These are phyloP conservation scores for Diaporthe destruens DNA, from an alignment of 2,329 filamentous ascomycete genomes.

Conservation along the genomic window DNA sequence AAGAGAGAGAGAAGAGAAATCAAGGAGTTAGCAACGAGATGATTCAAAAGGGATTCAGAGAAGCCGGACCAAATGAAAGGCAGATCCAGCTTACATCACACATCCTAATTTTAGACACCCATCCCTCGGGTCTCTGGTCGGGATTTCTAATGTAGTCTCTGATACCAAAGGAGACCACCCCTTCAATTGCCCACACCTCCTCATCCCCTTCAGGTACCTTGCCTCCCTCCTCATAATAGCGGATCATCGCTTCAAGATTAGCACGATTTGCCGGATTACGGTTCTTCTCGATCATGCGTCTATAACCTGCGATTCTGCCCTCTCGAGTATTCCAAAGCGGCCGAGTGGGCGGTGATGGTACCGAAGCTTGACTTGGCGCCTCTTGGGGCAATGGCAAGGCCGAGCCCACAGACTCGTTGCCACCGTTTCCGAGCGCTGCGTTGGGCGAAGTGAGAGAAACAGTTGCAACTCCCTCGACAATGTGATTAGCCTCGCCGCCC, in stretches of 20 bases:
- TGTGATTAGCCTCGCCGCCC: neutral
- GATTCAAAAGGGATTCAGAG: neutral
- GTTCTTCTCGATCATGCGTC: slow-evolving; percentile 9
- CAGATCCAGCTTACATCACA: slow-evolving; percentile 2
- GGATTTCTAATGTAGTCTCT: neutral
- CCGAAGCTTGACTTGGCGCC: neutral
- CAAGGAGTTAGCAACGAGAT: neutral
- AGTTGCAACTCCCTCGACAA: slow-evolving; percentile 10
- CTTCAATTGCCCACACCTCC: slow-evolving; percentile 20
- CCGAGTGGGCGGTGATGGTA: neutral
- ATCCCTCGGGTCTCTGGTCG: slow-evolving; percentile 18
- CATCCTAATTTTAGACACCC: neutral
- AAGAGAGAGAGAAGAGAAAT: neutral
- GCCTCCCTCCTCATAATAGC: slow-evolving; percentile 30
- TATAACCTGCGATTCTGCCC: slow-evolving; percentile 9
- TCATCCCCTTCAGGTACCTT: slow-evolving; percentile 8
- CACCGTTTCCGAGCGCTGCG: neutral
- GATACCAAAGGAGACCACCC: slow-evolving; percentile 9
- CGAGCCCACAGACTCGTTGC: slow-evolving; percentile 1
- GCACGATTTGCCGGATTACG: neutral
- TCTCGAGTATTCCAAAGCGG: slow-evolving; percentile 3
- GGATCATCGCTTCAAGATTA: slow-evolving; percentile 13
- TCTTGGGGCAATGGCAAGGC: slow-evolving; percentile 3
- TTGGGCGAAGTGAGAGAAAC: neutral
- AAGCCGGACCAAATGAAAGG: neutral